Percentiles rank a stretch among this genome's conserved stretches.
These are phyloP conservation scores for Linnemannia hyalina DNA, from an alignment of 192 early-diverging fungal genomes.

Conservation along the genomic window DNA sequence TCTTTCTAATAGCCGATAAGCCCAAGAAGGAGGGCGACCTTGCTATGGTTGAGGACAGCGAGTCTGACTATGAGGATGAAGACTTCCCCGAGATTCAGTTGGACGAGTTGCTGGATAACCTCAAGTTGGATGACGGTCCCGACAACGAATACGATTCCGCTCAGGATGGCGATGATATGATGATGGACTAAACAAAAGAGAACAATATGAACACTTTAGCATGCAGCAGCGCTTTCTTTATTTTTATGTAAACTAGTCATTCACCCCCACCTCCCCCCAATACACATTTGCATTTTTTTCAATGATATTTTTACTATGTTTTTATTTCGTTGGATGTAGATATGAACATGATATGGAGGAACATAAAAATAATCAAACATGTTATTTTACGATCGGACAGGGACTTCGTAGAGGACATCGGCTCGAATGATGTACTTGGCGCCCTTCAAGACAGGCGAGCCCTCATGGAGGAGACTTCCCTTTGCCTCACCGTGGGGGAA, in stretches of 20 bases:
- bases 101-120: slow-evolving; percentile 94
- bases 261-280: background rate
- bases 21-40: slow-evolving; percentile 48
- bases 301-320: background rate
- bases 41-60: slow-evolving; percentile 61
- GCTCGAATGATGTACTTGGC: slow-evolving; percentile 65
- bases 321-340: background rate
- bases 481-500: slow-evolving; percentile 53
- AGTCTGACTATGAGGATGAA: slow-evolving; percentile 81
- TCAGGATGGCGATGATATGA: slow-evolving; percentile 47
- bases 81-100: slow-evolving; percentile 95
- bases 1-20: slow-evolving; percentile 36
- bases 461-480: slow-evolving; percentile 59
- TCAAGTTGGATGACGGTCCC: slow-evolving; percentile 77
- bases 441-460: slow-evolving; percentile 57
- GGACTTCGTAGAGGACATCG: slow-evolving; percentile 61
- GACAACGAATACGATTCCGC: slow-evolving; percentile 33
- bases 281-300: slow-evolving; percentile 8
- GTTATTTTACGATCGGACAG: slow-evolving; percentile 22
- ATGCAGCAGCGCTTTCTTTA: slow-evolving; percentile 4
- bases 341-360: background rate
- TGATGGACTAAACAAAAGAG: slow-evolving; percentile 41
- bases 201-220: background rate
- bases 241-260: slow-evolving; percentile 16
- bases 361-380: background rate